Evolutionary conservation across 768 basidiomycete genomes (phyloP).

Genomic region (Tylopilus plumbeoviolaceoides): DNA sequence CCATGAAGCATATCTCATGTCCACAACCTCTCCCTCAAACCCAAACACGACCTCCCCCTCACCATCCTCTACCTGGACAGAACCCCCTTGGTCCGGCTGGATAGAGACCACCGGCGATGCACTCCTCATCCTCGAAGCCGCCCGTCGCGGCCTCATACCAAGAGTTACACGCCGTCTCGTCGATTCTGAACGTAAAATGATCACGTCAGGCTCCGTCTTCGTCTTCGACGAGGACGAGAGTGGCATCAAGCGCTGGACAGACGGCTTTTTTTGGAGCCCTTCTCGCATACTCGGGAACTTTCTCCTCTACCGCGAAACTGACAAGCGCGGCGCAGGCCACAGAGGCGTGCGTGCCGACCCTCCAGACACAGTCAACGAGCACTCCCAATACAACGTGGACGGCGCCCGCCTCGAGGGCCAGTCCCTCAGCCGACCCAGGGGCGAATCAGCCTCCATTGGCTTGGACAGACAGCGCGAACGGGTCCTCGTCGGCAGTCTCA

Average conservation of each 20-base stretch:
- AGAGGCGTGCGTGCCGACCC: conserved; percentile 45
- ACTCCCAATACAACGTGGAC: conserved; percentile 34
- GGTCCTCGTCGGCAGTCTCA: conserved; percentile 83
- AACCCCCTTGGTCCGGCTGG: conserved; percentile 92
- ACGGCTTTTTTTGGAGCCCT: conserved; percentile 96
- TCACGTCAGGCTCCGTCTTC: conserved; percentile 90
- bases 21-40: conserved; percentile 26
- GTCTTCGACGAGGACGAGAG: conserved; percentile 98
- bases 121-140: conserved; percentile 94
- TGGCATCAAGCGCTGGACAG: conserved; percentile 97
- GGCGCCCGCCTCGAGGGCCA: conserved; percentile 33
- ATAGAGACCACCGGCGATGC: conserved; percentile 95
- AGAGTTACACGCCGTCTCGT: conserved; percentile 89
- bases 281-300: conserved; percentile 93
- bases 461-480: conserved; percentile 76
- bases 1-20: conserved; percentile 16
- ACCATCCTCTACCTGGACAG: conserved; percentile 58
- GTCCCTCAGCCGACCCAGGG: conserved; percentile 63
- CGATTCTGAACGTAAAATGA: conserved; percentile 90
- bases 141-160: conserved; percentile 84
- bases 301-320: conserved; percentile 90
- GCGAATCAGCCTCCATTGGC: conserved; percentile 41
- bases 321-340: conserved; percentile 71
- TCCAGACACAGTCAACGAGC: conserved; percentile 37
- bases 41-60: conserved; percentile 14